Evolutionary conservation across 129 eudicot genomes (phyloP).

Genomic region (Lactuca sativa): DNA sequence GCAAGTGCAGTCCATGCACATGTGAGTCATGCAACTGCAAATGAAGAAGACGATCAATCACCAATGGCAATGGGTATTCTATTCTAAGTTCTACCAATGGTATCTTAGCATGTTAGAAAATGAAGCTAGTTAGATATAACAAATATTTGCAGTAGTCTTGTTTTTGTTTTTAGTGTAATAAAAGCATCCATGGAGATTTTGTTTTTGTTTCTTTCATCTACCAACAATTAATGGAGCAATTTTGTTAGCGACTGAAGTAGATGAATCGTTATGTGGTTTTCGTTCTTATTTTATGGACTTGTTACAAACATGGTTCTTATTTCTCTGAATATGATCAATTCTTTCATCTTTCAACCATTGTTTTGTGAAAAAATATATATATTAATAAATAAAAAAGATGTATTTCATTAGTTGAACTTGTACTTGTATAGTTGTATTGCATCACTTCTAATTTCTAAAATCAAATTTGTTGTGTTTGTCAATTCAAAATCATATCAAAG

Average conservation of each 20-base stretch:
- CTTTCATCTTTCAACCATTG: neutral
- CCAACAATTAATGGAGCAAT: neutral
- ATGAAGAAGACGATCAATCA: neutral
- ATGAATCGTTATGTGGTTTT: no score
- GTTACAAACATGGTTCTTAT: no score
- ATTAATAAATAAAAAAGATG: no score
- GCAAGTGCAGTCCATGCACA: constrained; percentile 28
- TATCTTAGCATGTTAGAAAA: neutral
- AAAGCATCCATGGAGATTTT: neutral
- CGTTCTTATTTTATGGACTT: no score
- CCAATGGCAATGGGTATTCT: no score
- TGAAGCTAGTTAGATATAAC: neutral
- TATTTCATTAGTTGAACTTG: no score
- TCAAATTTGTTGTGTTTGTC: no score
- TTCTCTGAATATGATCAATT: neutral
- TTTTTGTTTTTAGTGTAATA: neutral
- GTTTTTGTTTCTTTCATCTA: constrained; percentile 1
- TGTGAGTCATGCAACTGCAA: constrained; percentile 23
- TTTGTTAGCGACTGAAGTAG: no score
- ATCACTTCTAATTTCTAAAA: no score
- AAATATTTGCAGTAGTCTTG: neutral
- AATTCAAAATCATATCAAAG: no score
- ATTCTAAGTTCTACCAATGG: neutral
- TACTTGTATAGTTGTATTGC: no score
- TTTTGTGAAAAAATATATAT: neutral